phyloP scores from a whole-genome alignment of 2,329 filamentous ascomycete genomes.

The Stemphylium vesicarium region DNA sequence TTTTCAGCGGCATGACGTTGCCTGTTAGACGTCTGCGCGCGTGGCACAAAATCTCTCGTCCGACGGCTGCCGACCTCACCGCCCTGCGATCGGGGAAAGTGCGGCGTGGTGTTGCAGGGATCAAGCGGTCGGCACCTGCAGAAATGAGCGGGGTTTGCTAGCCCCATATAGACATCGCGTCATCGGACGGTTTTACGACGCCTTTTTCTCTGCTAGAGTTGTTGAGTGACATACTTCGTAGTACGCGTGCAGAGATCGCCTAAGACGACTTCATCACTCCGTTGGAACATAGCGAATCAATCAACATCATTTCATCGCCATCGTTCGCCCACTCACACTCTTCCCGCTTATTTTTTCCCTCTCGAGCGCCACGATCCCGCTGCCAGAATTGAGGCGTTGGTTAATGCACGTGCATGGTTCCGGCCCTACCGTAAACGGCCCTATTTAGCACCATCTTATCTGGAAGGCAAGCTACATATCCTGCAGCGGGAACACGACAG shows the following conservation, averaged over 20 bases:
- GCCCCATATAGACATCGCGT: constrained; percentile 10
- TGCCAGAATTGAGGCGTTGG: background rate
- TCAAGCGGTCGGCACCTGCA: constrained; percentile 9
- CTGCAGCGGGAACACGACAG: constrained; percentile 28
- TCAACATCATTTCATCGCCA: background rate
- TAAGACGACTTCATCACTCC: background rate
- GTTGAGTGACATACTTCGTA: background rate
- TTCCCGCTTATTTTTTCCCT: background rate
- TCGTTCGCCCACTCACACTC: background rate
- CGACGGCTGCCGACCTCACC: constrained; percentile 23
- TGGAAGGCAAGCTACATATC: constrained; percentile 36
- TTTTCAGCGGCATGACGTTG: constrained; percentile 20
- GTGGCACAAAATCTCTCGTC: constrained; percentile 16
- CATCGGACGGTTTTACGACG: constrained; percentile 20
- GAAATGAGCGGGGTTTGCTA: constrained; percentile 20
- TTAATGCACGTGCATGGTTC: constrained; percentile 28
- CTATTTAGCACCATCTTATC: constrained; percentile 35
- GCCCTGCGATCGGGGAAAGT: constrained; percentile 17
- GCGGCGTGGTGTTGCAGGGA: constrained; percentile 20
- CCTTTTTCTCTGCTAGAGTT: constrained; percentile 1
- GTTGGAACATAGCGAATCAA: background rate
- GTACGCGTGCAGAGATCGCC: background rate
- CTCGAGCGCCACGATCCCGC: background rate
- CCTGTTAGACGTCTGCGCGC: constrained; percentile 8
- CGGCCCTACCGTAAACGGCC: constrained; percentile 31